Conservation (phyloP, 2,329 filamentous ascomycete species). For the Pezicula rhizophila region DNA sequence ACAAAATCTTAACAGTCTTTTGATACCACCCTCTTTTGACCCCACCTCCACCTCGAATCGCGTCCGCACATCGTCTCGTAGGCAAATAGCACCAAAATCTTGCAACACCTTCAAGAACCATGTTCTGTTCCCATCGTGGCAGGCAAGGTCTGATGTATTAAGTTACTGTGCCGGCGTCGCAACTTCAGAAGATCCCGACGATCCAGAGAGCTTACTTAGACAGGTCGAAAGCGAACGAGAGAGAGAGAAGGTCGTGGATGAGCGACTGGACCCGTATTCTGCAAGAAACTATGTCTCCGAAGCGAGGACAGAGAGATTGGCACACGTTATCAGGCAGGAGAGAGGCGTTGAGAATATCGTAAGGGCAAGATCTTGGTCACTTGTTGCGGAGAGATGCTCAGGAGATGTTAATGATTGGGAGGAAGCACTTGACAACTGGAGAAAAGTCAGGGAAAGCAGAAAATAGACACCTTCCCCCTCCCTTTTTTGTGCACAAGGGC, state of each 20-base stretch:
- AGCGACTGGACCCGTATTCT: slow-evolving; percentile 88
- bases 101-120: slow-evolving; percentile 70
- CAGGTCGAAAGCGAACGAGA: slow-evolving; percentile 65
- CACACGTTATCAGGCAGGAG: slow-evolving; percentile 68
- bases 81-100: slow-evolving; percentile 51
- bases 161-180: slow-evolving; percentile 87
- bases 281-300: slow-evolving; percentile 75
- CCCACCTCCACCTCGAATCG: slow-evolving; percentile 68
- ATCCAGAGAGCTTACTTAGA: slow-evolving; percentile 67
- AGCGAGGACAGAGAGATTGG: slow-evolving; percentile 73
- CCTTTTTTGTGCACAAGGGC: no score
- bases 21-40: slow-evolving; percentile 76
- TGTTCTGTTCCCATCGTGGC: slow-evolving; percentile 85
- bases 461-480: not conserved
- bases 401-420: slow-evolving; percentile 56
- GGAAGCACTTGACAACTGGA: slow-evolving; percentile 58
- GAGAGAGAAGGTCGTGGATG: slow-evolving; percentile 71
- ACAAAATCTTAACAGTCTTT: slow-evolving; percentile 85
- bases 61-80: slow-evolving; percentile 39
- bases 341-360: slow-evolving; percentile 73
- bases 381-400: slow-evolving; percentile 71
- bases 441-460: slow-evolving; percentile 24
- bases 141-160: slow-evolving; percentile 72
- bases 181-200: slow-evolving; percentile 78
- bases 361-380: slow-evolving; percentile 71